Conservation (phyloP, 2,329 filamentous ascomycete genomes). For the Cladosporium sp. region DNA sequence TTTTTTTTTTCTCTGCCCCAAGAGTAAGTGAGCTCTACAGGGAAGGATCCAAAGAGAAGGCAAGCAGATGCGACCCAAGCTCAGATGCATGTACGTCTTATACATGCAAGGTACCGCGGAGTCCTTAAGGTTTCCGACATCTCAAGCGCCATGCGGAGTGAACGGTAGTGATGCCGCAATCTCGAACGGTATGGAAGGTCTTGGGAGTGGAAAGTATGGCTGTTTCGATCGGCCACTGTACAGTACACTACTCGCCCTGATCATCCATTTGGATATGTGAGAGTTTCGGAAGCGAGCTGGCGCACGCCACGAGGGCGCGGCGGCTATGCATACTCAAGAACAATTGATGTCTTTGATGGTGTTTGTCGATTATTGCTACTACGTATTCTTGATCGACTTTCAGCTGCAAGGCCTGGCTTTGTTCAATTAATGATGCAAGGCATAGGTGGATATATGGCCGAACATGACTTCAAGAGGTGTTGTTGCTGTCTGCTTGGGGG, state of each 20-base stretch:
- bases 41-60: background rate
- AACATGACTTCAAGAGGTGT: background rate
- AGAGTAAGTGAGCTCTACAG: background rate
- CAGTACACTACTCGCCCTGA: background rate
- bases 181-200: background rate
- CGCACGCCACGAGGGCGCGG: background rate
- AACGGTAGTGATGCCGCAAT: background rate
- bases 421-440: no score
- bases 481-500: background rate
- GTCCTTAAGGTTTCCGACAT: background rate
- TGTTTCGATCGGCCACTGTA: background rate
- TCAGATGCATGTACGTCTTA: background rate
- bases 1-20: no score
- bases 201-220: slow-evolving; percentile 11
- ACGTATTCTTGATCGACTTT: no score
- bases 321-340: no score
- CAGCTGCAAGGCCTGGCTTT: no score
- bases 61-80: background rate
- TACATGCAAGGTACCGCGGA: slow-evolving; percentile 8
- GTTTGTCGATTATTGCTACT: no score
- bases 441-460: no score
- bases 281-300: slow-evolving; percentile 7
- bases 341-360: no score
- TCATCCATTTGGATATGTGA: background rate
- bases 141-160: background rate